Evolutionary conservation across 129 eudicot genomes (phyloP), one percentile per base, ranked within the genome.

Genomic region (Ambrosia artemisiifolia): DNA sequence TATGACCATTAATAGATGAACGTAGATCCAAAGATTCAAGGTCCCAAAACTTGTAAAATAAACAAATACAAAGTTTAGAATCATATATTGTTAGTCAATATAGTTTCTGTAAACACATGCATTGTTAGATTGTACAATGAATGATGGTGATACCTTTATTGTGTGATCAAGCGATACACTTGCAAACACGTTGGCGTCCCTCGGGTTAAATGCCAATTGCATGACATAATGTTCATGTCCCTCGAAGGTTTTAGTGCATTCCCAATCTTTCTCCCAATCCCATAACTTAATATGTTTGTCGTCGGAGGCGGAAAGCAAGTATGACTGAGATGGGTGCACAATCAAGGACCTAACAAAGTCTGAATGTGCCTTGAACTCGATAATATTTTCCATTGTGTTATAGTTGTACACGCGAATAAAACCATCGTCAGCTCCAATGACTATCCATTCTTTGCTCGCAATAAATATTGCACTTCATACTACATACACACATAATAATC

Each of bases 21-120:
- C 79, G 86, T 24, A 92, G 95, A 54, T 83, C 88, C 70, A 85
- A 82, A 53, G 87, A 81, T 51, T 88, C 96, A 47, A 94, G 92
- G 71, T 90, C 88, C 96, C 98, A 93, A 7, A 82, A 85, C 98
- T 93, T 44, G 20, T 64, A 76, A 64, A 69, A 51, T n/a, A 57
- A 72, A 19, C 32, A 57, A 59, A 66, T 42, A 54, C 28, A 16
- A 36, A n/a, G n/a, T 35, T 65, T 44, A 74, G 34, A 43, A 7
- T 10, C 53, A 38, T 11, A 13, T 19, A 44, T 30, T 10, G 5
- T 40, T 8, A 18, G 6, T 2, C 0, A 3, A 30, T 28, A 2
- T 60, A 60, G 32, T 32, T 32, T 32, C 32, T 10, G 2, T 19
- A 60, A 32, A 5, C 13, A 11, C 19, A 33, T 7, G 2, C 11